Evolutionary conservation across 1,284 basidiomycete genomes (phyloP).

Genomic region (Ganoderma boninense): DNA sequence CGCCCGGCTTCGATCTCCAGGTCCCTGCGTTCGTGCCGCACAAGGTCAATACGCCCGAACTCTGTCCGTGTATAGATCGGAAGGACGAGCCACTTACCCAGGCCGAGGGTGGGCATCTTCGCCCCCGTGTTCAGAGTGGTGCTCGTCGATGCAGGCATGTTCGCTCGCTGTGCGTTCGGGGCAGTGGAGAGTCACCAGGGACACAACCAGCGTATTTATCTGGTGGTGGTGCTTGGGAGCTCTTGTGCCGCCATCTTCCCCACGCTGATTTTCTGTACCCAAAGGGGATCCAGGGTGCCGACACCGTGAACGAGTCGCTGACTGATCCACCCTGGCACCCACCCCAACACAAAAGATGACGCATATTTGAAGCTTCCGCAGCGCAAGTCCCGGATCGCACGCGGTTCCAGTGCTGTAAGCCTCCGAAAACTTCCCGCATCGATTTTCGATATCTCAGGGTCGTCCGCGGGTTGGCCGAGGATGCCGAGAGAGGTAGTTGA

Average conservation of each 20-base stretch:
- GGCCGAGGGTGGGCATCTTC: constrained; percentile 78
- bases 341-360: background rate
- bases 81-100: constrained; percentile 54
- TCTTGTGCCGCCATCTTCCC: background rate
- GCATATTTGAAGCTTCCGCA: background rate
- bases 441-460: background rate
- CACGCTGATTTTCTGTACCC: background rate
- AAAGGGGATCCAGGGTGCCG: background rate
- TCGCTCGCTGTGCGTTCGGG: background rate
- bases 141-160: constrained; percentile 41
- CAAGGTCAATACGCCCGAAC: constrained; percentile 5
- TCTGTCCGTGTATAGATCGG: constrained; percentile 7
- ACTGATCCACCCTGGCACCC: constrained; percentile 1
- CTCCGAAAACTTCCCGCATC: background rate
- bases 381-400: background rate
- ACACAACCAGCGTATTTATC: background rate
- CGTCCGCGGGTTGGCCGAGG: background rate
- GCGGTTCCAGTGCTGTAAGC: background rate
- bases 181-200: background rate
- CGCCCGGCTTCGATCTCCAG: constrained; percentile 77
- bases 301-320: background rate
- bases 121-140: constrained; percentile 79
- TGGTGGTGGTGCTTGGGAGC: background rate
- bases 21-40: constrained; percentile 56
- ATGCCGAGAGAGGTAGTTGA: background rate